Percentiles rank a stretch among this genome's conserved stretches.
Evolutionary conservation across 2,329 filamentous ascomycete genomes (phyloP).

Genomic region (Gaeumannomyces sp.): DNA sequence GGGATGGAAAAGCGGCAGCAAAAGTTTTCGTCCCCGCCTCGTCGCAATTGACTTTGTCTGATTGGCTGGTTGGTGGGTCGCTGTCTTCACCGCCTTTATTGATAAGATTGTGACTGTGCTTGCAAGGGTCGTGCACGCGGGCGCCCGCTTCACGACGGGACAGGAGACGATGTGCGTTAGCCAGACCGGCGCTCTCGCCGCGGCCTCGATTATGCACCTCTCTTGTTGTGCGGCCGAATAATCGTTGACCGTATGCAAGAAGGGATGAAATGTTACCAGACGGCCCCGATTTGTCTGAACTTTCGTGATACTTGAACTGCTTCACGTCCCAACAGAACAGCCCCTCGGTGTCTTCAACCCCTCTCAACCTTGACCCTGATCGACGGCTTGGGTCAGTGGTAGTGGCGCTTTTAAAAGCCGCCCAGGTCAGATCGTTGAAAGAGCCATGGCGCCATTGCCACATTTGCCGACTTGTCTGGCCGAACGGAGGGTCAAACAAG

Average conservation of each 20-base stretch:
- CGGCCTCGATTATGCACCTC: too few species aligned
- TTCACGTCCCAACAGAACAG: not conserved
- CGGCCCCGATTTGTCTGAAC: not conserved
- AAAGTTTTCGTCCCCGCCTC: not conserved
- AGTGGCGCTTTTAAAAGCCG: too few species aligned
- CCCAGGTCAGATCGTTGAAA: too few species aligned
- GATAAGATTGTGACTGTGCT: not conserved
- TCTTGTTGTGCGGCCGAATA: too few species aligned
- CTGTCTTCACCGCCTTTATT: not conserved
- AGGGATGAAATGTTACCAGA: not conserved
- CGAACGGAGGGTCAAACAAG: not conserved
- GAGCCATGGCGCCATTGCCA: not conserved
- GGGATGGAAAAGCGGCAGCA: slow-evolving; percentile 7
- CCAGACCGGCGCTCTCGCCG: too few species aligned
- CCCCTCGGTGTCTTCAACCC: not conserved
- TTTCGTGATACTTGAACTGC: not conserved
- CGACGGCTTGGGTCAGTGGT: not conserved
- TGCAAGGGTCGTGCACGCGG: not conserved
- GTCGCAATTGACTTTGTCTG: not conserved
- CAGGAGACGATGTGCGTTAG: too few species aligned
- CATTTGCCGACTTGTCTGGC: not conserved
- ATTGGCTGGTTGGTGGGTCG: not conserved
- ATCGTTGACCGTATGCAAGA: not conserved
- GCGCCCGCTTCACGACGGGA: not conserved
- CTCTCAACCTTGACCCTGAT: not conserved